Evolutionary conservation across 2,329 filamentous ascomycete genomes (phyloP).

Genomic region (Botrytis elliptica): DNA sequence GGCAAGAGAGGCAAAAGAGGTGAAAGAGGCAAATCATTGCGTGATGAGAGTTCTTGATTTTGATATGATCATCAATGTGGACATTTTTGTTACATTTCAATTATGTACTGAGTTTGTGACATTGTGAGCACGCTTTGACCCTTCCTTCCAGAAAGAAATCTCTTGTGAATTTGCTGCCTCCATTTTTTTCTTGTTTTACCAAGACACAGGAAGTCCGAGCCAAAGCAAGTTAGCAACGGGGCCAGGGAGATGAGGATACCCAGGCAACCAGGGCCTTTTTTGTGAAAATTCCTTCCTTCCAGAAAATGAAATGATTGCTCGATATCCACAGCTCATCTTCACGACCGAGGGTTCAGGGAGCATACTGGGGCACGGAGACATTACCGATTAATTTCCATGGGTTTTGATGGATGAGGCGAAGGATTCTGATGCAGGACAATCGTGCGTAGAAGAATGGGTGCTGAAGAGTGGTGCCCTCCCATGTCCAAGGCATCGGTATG

Average conservation of each 20-base stretch:
- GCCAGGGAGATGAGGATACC: not conserved
- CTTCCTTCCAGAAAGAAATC: conserved; percentile 1
- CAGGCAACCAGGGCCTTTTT: not conserved
- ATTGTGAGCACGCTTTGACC: conserved; percentile 5
- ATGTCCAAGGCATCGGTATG: conserved; percentile 27
- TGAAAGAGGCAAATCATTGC: not conserved
- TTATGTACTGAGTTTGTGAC: not conserved
- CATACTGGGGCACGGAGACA: not conserved
- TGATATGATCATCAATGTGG: conserved; percentile 2
- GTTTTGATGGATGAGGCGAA: not conserved
- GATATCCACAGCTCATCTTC: not conserved
- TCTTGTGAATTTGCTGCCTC: not conserved
- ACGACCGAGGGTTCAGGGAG: not conserved
- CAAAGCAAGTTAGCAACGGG: not conserved
- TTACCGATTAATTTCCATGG: conserved; percentile 13
- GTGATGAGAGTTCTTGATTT: not conserved
- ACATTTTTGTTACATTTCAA: not conserved
- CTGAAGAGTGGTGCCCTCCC: conserved; percentile 13
- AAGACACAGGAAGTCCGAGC: not conserved
- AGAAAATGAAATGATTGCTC: conserved; percentile 7
- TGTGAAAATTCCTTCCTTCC: not conserved
- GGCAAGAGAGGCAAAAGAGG: not conserved
- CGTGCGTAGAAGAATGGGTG: not conserved
- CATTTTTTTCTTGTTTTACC: not conserved
- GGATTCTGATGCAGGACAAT: conserved; percentile 7